Conservation (phyloP, 371 early-diverging fungal species). For the Haplosporangium sp. region DNA sequence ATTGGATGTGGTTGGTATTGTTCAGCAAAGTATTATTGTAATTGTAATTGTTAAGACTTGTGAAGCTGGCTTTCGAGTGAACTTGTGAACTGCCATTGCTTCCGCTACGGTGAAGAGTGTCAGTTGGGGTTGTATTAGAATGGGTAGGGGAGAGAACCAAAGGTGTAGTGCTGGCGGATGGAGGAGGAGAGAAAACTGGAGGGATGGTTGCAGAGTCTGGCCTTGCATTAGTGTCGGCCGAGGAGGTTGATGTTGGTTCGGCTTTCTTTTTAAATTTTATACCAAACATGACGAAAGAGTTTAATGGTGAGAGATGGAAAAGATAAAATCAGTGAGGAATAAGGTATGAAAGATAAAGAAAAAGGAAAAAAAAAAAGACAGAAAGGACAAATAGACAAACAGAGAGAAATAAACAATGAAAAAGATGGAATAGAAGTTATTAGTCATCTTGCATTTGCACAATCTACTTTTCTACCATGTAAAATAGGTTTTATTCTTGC, state of each 20-base stretch:
- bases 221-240: not conserved
- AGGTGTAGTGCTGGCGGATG: not conserved
- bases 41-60: constrained; percentile 17
- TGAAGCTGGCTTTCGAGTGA: constrained; percentile 18
- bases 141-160: not conserved
- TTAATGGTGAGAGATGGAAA: not conserved
- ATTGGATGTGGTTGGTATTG: not conserved
- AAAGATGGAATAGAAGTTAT: constrained; percentile 3
- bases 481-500: constrained; percentile 4
- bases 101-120: constrained; percentile 14
- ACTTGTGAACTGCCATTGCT: constrained; percentile 13
- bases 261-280: constrained; percentile 5
- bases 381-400: too few species aligned
- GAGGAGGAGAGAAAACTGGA: not conserved
- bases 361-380: too few species aligned
- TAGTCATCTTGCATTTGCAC: constrained; percentile 6
- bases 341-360: not conserved
- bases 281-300: not conserved
- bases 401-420: not conserved
- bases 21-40: not conserved
- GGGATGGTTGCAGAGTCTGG: not conserved
- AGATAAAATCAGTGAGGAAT: not conserved
- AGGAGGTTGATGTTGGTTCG: not conserved
- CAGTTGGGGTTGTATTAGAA: not conserved
- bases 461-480: too few species aligned